Percentiles rank a stretch among this genome's conserved stretches.
Conservation (phyloP, 1,284 basidiomycete genomes). For the Papiliotrema laurentii region DNA sequence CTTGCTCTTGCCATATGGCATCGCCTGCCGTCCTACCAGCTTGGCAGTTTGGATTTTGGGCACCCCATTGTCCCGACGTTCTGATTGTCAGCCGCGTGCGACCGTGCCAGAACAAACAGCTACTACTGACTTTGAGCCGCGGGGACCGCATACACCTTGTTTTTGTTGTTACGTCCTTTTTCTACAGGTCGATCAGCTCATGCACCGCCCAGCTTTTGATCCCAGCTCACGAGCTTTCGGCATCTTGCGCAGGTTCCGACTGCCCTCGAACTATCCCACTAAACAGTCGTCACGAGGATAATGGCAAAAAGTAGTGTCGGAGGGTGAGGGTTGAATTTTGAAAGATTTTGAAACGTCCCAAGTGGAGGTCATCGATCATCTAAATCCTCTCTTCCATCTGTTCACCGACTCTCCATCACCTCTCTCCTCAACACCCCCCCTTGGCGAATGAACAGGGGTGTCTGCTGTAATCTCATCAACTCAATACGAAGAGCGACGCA, state of each 20-base stretch:
- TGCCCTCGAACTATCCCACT: too few species aligned
- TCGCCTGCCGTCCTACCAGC: conserved; percentile 24
- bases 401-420: not conserved
- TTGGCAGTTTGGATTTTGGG: conserved; percentile 59
- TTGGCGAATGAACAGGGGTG: not conserved
- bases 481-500: too few species aligned
- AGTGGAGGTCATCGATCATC: conserved; percentile 2
- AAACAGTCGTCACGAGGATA: too few species aligned
- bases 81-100: conserved; percentile 1
- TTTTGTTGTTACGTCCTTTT: not conserved
- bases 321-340: too few species aligned
- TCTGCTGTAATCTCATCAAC: too few species aligned
- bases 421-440: not conserved
- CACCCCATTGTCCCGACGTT: conserved; percentile 70
- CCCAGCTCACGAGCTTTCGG: conserved; percentile 5
- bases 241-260: too few species aligned
- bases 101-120: not conserved
- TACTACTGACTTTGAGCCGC: not conserved
- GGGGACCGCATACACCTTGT: conserved; percentile 4
- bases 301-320: too few species aligned
- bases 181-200: conserved; percentile 1
- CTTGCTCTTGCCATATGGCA: conserved; percentile 52
- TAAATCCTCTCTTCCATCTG: not conserved
- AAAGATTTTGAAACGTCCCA: conserved; percentile 2
- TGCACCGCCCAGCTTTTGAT: not conserved